Evolutionary conservation across 345 rosid species (phyloP).

Genomic region (Barbarea vulgaris): DNA sequence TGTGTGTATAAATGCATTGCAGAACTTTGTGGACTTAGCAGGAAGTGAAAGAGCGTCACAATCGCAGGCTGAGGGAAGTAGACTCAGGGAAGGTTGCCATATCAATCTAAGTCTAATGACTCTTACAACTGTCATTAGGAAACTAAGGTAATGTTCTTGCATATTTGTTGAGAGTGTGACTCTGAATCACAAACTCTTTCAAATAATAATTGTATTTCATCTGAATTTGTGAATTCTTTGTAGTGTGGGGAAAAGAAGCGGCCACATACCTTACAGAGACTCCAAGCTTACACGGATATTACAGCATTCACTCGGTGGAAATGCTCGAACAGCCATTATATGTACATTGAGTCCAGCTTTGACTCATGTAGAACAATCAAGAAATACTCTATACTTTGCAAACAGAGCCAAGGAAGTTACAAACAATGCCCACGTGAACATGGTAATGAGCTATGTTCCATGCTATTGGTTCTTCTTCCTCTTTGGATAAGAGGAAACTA

Average conservation of each 20-base stretch:
- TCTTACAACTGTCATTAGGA: conserved; percentile 94
- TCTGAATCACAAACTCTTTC: not conserved
- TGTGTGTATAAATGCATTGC: conserved; percentile 41
- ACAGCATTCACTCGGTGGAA: conserved; percentile 99
- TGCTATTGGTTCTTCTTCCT: conserved; percentile 8
- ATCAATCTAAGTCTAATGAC: conserved; percentile 99
- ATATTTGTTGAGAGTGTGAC: conserved; percentile 8
- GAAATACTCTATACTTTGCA: conserved; percentile 93
- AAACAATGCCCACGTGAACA: conserved; percentile 94
- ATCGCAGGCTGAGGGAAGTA: conserved; percentile 91
- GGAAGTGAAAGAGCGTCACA: conserved; percentile 99
- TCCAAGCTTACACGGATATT: conserved; percentile 97
- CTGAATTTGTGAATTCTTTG: conserved; percentile 24
- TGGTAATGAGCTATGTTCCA: conserved; percentile 58
- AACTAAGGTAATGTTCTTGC: conserved; percentile 68
- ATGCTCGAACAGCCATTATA: conserved; percentile 98
- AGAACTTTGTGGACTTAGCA: conserved; percentile 99
- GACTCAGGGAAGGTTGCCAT: conserved; percentile 99
- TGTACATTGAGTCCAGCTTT: conserved; percentile 95
- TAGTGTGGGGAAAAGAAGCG: conserved; percentile 94
- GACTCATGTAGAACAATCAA: conserved; percentile 92
- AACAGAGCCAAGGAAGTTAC: conserved; percentile 99
- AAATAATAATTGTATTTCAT: not conserved
- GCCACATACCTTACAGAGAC: conserved; percentile 95
- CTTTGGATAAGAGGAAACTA: conserved; percentile 10